Base-by-base conservation (phyloP, 805 yeast species). In the Zygosaccharomyces kombuchaensis region DNA sequence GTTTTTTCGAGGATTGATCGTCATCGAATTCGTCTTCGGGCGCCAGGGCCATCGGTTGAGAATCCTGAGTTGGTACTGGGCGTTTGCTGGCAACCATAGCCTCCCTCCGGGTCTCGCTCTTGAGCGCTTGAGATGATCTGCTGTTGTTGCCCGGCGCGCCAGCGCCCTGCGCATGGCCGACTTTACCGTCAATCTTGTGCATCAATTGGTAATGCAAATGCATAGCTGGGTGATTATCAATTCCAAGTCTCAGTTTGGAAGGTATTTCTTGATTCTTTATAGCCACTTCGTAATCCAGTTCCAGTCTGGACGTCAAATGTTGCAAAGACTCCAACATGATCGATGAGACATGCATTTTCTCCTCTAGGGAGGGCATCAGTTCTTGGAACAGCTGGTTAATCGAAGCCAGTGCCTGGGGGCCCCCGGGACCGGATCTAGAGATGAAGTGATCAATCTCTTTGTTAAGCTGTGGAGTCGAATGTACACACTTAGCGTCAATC, bases 291-390 rank as follows among this genome's bases (percentile, higher is more conserved):
- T 80, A 90, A 59, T 87, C 95, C 54, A 84, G 79, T 60, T 90
- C 86, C 52, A 93, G 74, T 42, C 97, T 73, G 42, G 73, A 75
- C 45, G 87, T 68, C 58, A 87, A 85, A 47, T 82, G 79, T 25
- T 74, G 69, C 37, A 89, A 75, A 9, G 82, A 75, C 56, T 90
- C 97, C 25, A 87, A 76, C 17, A 97, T 96, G 32, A 87, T 82
- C 1, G 91, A 83, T 4, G 97, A 91, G 34, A 93, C 96, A 64
- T 91, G 97, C 95, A 93, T 88, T 67, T 93, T 93, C 63, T 93
- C 97, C 62, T 91, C 98, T 45, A 91, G 68, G 50, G 96, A 87
- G 0, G 98, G 97, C 71, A 91, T 80, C 45, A 91, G 73, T 47
- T 87, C 96, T 51, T 73, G 71, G 14, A 80, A 70, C 27, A 72